Evolutionary conservation across 306 rosid species (phyloP).

Genomic region (Inga leiocalycina): DNA sequence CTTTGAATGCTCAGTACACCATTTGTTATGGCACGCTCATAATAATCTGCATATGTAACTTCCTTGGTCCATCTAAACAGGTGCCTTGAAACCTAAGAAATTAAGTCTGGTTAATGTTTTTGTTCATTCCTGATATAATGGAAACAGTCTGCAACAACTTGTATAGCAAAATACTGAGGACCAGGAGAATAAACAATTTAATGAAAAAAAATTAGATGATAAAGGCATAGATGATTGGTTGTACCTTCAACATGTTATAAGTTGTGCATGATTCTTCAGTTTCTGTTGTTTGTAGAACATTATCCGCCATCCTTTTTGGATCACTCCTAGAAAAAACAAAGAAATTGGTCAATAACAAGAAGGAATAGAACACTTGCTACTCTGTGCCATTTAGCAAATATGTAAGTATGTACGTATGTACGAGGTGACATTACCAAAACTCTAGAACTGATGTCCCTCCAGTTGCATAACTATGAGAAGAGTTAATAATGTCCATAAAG

Average conservation of each 20-base stretch:
- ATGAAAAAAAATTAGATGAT: background rate
- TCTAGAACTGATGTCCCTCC: slow-evolving; percentile 89
- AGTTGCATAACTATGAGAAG: slow-evolving; percentile 91
- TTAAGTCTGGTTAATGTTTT: background rate
- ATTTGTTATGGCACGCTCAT: slow-evolving; percentile 1
- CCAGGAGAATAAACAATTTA: too few species aligned
- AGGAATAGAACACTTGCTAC: background rate
- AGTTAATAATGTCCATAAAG: slow-evolving; percentile 81
- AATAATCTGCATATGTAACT: background rate
- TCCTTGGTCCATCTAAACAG: slow-evolving; percentile 7
- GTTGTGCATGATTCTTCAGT: slow-evolving; percentile 74
- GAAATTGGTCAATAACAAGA: background rate
- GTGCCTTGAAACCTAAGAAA: slow-evolving; percentile 15
- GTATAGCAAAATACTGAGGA: background rate
- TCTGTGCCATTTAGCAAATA: too few species aligned
- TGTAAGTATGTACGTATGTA: too few species aligned
- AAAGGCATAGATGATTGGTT: background rate
- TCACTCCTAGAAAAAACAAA: slow-evolving; percentile 37
- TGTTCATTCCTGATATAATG: background rate
- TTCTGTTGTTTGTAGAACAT: slow-evolving; percentile 42
- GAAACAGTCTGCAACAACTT: background rate
- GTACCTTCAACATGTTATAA: slow-evolving; percentile 75
- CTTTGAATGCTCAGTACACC: background rate
- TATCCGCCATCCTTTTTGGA: slow-evolving; percentile 56
- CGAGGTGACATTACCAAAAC: slow-evolving; percentile 61